phyloP scores from a whole-genome alignment of 1,284 basidiomycete genomes.

The Heterobasidion parviporum region DNA sequence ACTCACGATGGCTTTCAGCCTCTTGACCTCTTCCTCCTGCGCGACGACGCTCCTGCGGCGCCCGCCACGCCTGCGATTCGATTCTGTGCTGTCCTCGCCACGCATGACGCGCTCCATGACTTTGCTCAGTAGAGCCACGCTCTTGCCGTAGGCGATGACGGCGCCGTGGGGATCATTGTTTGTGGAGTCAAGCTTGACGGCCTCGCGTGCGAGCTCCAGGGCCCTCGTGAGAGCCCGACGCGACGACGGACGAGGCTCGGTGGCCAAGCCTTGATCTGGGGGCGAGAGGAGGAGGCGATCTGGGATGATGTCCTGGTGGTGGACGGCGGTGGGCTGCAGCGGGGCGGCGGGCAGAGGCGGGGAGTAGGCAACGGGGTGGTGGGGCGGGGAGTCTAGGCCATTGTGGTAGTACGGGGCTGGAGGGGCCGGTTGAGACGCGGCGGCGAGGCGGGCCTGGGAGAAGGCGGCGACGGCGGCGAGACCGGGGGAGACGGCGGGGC shows the following conservation, averaged over 20 bases:
- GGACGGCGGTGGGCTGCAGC: constrained; percentile 10
- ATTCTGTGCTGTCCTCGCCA: constrained; percentile 69
- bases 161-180: constrained; percentile 78
- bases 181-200: constrained; percentile 71
- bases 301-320: constrained; percentile 28
- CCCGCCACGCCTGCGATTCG: constrained; percentile 43
- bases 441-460: constrained; percentile 40
- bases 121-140: constrained; percentile 73
- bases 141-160: constrained; percentile 73
- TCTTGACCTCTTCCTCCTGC: constrained; percentile 75
- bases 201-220: constrained; percentile 75
- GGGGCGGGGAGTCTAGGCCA: not conserved
- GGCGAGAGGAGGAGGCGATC: constrained; percentile 39
- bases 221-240: constrained; percentile 71
- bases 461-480: constrained; percentile 52
- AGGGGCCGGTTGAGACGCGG: constrained; percentile 21
- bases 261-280: constrained; percentile 28
- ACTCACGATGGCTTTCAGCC: constrained; percentile 77
- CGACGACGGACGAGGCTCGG: constrained; percentile 51
- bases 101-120: constrained; percentile 81
- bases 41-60: constrained; percentile 72
- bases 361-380: constrained; percentile 4
- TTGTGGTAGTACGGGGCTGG: constrained; percentile 16
- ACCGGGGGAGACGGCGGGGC: constrained; percentile 45
- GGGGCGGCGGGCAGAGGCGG: constrained; percentile 16